phyloP scores from a whole-genome alignment of 2,329 filamentous ascomycete genomes.

The Colletotrichum magnum region DNA sequence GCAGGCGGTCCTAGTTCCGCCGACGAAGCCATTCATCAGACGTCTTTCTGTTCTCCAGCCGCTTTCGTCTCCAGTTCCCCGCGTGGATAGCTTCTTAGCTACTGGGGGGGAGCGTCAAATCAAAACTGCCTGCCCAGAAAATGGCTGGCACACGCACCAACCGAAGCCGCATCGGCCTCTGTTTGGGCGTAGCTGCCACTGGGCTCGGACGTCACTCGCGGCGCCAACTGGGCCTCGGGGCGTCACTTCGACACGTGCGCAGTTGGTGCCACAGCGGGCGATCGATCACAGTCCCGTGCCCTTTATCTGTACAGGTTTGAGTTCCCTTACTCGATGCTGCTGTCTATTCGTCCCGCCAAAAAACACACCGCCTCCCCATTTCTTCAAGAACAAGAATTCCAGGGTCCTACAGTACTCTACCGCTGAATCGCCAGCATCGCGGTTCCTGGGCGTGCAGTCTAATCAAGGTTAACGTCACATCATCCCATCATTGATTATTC shows the following conservation, averaged over 20 bases:
- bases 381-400: not conserved
- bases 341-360: not conserved
- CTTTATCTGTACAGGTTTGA: not conserved
- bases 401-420: no score
- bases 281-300: constrained; percentile 16
- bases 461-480: constrained; percentile 25
- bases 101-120: not conserved
- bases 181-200: constrained; percentile 5
- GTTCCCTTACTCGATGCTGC: not conserved
- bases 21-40: not conserved
- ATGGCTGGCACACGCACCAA: constrained; percentile 12
- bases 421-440: no score
- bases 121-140: not conserved
- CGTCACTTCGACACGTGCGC: constrained; percentile 14
- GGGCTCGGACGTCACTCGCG: constrained; percentile 13
- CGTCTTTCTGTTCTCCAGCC: not conserved
- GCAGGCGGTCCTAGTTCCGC: not conserved
- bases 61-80: not conserved
- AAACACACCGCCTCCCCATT: not conserved
- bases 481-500: constrained; percentile 29
- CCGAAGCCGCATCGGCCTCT: not conserved
- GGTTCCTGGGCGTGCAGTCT: not conserved
- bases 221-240: constrained; percentile 9
- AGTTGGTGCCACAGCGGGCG: constrained; percentile 5
- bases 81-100: constrained; percentile 1